These are phyloP conservation scores for Apiotrichum sp. DNA, from an alignment of 1,284 basidiomycete species.

Conservation along the genomic window DNA sequence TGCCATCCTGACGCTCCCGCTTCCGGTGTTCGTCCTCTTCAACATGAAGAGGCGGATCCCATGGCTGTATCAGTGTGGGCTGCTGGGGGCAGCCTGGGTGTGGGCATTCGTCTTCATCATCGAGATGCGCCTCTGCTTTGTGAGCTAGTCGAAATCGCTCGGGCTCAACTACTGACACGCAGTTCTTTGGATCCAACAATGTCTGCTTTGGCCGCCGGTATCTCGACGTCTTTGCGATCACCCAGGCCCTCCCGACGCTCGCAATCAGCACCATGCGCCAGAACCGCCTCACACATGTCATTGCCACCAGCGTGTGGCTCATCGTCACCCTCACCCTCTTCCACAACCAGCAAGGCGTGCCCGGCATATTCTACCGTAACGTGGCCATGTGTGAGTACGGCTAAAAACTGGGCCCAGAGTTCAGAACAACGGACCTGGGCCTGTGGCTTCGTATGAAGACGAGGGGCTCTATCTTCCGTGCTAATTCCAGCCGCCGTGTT, in stretches of 20 bases:
- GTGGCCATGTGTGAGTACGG: not conserved
- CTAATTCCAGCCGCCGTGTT: conserved; percentile 31
- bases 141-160: not conserved
- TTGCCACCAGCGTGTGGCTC: conserved; percentile 56
- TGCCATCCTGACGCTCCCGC: conserved; percentile 37
- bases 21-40: conserved; percentile 34
- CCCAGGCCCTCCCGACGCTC: conserved; percentile 60
- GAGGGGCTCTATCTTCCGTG: too few relatives aligned
- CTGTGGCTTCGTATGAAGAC: too few relatives aligned
- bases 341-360: not conserved
- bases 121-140: conserved; percentile 26
- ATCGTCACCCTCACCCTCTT: conserved; percentile 35
- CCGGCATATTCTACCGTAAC: not conserved
- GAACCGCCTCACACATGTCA: conserved; percentile 60
- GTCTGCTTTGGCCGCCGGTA: conserved; percentile 1
- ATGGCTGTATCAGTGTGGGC: conserved; percentile 35
- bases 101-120: conserved; percentile 32
- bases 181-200: not conserved
- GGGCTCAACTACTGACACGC: not conserved
- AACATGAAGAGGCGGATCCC: conserved; percentile 16
- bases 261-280: conserved; percentile 69
- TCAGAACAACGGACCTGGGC: too few relatives aligned
- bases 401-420: too few relatives aligned
- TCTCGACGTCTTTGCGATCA: conserved; percentile 4
- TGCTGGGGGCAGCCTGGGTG: conserved; percentile 35